Percentiles rank a stretch among this genome's conserved stretches.
Conservation (phyloP, 768 basidiomycete species). For the Trametes meyenii region DNA sequence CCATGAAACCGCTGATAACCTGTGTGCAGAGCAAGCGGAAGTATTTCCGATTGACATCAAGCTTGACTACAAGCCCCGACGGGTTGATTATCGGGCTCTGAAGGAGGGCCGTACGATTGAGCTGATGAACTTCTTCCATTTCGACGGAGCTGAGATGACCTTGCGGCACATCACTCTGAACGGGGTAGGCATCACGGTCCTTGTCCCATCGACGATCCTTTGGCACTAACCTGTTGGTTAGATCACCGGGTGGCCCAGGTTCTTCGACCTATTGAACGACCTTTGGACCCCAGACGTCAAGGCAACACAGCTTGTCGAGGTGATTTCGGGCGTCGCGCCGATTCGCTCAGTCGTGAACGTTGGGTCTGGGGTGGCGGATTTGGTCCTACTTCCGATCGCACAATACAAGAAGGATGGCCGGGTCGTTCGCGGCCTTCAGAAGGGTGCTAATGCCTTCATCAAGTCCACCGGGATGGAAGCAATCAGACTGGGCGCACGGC, state of each 20-base stretch:
- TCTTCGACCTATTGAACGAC: constrained; percentile 93
- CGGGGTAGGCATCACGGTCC: constrained; percentile 62
- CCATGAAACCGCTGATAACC: constrained; percentile 3
- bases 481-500: constrained; percentile 88
- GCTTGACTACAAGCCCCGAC: constrained; percentile 96
- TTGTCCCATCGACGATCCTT: background rate
- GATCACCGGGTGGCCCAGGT: constrained; percentile 90
- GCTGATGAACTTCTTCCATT: constrained; percentile 99
- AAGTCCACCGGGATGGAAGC: constrained; percentile 95
- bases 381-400: constrained; percentile 92
- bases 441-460: constrained; percentile 91
- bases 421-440: constrained; percentile 89
- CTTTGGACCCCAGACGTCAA: constrained; percentile 99
- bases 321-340: constrained; percentile 94
- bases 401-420: constrained; percentile 98
- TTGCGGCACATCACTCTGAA: constrained; percentile 88
- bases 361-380: constrained; percentile 94
- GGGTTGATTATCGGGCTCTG: constrained; percentile 92
- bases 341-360: constrained; percentile 97
- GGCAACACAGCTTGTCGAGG: constrained; percentile 95
- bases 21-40: constrained; percentile 79
- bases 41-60: constrained; percentile 95
- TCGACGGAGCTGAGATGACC: constrained; percentile 98
- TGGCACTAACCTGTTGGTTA: constrained; percentile 35
- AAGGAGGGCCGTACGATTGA: constrained; percentile 92